Evolutionary conservation across 108 stramenopile species (phyloP), one percentile per base, ranked within the genome.

Genomic region (Stephanodiscus triporus): DNA sequence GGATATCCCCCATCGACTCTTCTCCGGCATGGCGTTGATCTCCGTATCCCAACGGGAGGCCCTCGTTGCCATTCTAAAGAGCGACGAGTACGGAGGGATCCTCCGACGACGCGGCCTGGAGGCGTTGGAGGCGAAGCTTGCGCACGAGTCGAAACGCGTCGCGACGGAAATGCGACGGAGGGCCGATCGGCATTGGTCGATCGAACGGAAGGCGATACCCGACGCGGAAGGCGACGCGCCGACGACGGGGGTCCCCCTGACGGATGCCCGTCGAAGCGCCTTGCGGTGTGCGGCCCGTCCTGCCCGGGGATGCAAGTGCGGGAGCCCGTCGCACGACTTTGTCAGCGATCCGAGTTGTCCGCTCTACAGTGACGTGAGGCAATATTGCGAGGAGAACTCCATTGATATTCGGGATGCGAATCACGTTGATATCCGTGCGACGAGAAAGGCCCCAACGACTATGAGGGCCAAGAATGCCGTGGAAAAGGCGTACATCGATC

Each of bases 281-380:
- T 61, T 87, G 4, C 81, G 91, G 14, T 48, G 66, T 1, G 42
- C 78, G 19, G 86, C 90, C 16, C 82, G 88, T 24, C 93, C 90
- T 7, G 53, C 63, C 32, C 81, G 54, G 4, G 93, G 93, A 11
- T 94, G 93, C 78, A 74, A 80, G 47, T 94, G 93, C 63, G 80
- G 83, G 30, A 64, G 80, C 17, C 34, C 48, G 47, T 84, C 88
- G 48, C 93, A 94, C 68, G 80, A 84, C 37, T 90, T 80, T 61
- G 81, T 91, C 10, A 76, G 86, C 65, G 86, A 91, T 68, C 64
- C 80, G n/a, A 76, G 79, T 29, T 94, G 93, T 70, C 59, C 77
- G 9, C 65, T 94, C 22, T 94, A 87, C 56, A 67, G 83, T 27
- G 84, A 91, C 58, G 74, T 94, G 1, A 59, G 62, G 10, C 72